Conservation (phyloP, 2,329 filamentous ascomycete species). For the Boeremia exigua region DNA sequence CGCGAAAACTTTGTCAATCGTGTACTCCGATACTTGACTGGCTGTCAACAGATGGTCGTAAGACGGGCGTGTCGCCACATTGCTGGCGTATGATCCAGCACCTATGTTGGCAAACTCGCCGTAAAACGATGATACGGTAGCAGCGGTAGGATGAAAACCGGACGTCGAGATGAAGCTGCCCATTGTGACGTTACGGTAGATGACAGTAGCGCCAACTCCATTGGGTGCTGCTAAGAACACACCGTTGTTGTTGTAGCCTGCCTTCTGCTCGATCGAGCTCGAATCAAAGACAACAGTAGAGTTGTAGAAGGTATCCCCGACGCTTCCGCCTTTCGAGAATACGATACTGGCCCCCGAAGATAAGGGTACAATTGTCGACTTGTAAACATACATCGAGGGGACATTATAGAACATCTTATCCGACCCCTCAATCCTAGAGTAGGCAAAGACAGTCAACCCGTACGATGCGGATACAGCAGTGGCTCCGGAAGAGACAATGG, state of each 20-base stretch:
- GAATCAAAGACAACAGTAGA: conserved; percentile 53
- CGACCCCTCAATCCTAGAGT: conserved; percentile 54
- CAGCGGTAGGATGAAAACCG: conserved; percentile 43
- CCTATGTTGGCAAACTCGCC: conserved; percentile 53
- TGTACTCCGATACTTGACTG: conserved; percentile 45
- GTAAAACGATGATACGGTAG: conserved; percentile 41
- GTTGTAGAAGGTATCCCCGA: conserved; percentile 31
- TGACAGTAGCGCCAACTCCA: conserved; percentile 47
- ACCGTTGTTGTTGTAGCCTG: conserved; percentile 45
- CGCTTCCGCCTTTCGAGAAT: conserved; percentile 49
- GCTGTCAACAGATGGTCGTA: conserved; percentile 47
- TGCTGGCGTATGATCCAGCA: conserved; percentile 49
- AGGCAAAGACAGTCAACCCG: conserved; percentile 50
- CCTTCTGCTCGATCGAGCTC: conserved; percentile 44
- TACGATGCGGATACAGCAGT: conserved; percentile 35
- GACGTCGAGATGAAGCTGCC: conserved; percentile 47
- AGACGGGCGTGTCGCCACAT: conserved; percentile 38
- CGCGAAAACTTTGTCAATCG: conserved; percentile 43
- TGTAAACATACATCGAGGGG: conserved; percentile 52
- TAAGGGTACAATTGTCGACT: conserved; percentile 52
- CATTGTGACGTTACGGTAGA: conserved; percentile 52
- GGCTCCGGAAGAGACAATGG: conserved; percentile 50
- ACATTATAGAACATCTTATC: conserved; percentile 53
- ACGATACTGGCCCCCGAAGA: conserved; percentile 44
- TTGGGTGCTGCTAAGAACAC: conserved; percentile 55